Conservation (phyloP, 2,329 filamentous ascomycete species). For the Decorospora gaudefroyi region DNA sequence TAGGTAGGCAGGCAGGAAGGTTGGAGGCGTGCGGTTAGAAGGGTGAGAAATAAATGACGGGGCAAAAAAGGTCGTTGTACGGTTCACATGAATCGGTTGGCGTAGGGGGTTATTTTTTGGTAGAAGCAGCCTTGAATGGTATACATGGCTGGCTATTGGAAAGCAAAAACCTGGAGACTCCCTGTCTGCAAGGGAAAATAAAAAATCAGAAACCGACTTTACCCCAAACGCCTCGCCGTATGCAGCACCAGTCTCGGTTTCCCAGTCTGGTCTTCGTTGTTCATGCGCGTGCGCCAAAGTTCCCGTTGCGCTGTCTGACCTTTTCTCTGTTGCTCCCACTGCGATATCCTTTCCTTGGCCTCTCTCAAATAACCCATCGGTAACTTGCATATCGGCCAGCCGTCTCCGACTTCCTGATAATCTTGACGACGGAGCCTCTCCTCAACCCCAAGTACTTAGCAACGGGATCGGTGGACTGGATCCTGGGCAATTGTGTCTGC, state of each 20-base stretch:
- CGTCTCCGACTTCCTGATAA: constrained; percentile 93
- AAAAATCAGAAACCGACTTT: constrained; percentile 18
- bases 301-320: not conserved
- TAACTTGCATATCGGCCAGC: constrained; percentile 97
- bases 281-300: not conserved
- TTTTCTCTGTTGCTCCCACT: not conserved
- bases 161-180: no score
- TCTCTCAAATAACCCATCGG: constrained; percentile 62
- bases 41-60: no score
- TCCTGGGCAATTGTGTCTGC: constrained; percentile 94
- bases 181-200: no score
- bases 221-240: constrained; percentile 41
- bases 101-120: not conserved
- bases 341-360: not conserved
- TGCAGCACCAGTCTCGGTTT: constrained; percentile 19
- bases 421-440: constrained; percentile 96
- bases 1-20: not conserved
- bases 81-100: no score
- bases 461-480: constrained; percentile 89
- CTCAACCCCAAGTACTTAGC: constrained; percentile 88
- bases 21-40: no score
- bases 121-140: constrained; percentile 5
- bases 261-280: constrained; percentile 5
- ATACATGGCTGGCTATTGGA: constrained; percentile 16
- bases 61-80: no score